Conservation (phyloP, 176 grass and related monocot genomes). For the Alloteropsis semialata region DNA sequence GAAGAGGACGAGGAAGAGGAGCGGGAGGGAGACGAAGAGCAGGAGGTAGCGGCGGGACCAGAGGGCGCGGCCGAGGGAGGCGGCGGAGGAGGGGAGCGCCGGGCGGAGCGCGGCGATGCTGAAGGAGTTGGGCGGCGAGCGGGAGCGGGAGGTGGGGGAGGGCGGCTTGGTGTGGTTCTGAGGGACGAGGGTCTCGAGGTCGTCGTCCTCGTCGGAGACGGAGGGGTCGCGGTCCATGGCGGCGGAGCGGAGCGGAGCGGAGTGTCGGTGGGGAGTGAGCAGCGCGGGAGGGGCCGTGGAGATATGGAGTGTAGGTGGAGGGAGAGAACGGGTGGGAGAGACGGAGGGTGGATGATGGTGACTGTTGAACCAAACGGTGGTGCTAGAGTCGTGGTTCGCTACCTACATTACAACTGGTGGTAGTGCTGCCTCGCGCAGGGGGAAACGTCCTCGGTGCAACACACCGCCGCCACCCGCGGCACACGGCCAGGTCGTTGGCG, state of each 20-base stretch:
- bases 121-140: slow-evolving; percentile 22
- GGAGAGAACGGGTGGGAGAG: background rate
- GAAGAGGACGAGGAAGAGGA: slow-evolving; percentile 73
- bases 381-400: background rate
- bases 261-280: slow-evolving; percentile 36
- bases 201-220: slow-evolving; percentile 83
- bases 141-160: slow-evolving; percentile 13
- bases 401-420: no score
- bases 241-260: background rate
- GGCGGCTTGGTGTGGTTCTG: slow-evolving; percentile 64
- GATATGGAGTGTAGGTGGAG: background rate
- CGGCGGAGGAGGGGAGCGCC: slow-evolving; percentile 33
- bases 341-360: slow-evolving; percentile 35
- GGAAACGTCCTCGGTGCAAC: no score
- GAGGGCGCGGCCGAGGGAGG: slow-evolving; percentile 33
- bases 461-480: no score
- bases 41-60: slow-evolving; percentile 64
- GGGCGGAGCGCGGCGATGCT: slow-evolving; percentile 23
- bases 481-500: no score
- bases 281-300: background rate
- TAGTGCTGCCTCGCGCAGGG: no score
- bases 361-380: slow-evolving; percentile 8
- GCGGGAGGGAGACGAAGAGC: slow-evolving; percentile 50
- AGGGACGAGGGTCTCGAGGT: slow-evolving; percentile 74
- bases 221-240: slow-evolving; percentile 56